Percentiles rank a stretch among this genome's conserved stretches.
Conservation (phyloP, 2,329 filamentous ascomycete genomes). For the Aspergillus arachidicola region DNA sequence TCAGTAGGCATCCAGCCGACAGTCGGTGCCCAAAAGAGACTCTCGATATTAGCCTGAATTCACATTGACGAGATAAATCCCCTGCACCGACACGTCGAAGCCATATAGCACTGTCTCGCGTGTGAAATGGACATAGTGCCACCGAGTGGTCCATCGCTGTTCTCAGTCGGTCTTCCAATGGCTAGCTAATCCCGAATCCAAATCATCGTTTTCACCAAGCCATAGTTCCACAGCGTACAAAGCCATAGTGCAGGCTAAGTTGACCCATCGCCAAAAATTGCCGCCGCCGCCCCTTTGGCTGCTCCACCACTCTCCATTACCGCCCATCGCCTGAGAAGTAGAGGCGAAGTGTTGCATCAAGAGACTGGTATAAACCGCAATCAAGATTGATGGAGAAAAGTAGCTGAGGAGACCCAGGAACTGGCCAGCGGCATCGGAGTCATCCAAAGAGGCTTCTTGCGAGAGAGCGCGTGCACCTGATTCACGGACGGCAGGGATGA, state of each 20-base stretch:
- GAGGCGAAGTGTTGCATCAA: slow-evolving; percentile 93
- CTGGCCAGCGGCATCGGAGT: slow-evolving; percentile 78
- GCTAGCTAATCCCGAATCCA: slow-evolving; percentile 69
- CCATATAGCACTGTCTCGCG: not conserved
- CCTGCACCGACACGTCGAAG: not conserved
- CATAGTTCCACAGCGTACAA: slow-evolving; percentile 90
- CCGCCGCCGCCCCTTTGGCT: slow-evolving; percentile 81
- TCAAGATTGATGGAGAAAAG: slow-evolving; percentile 92
- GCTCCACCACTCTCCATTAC: slow-evolving; percentile 76
- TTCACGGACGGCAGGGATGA: slow-evolving; percentile 90
- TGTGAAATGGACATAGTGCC: not conserved
- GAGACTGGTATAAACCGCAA: slow-evolving; percentile 94
- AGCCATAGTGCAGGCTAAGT: slow-evolving; percentile 83
- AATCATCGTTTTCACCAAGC: slow-evolving; percentile 71
- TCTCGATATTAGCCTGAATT: not conserved
- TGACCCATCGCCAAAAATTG: slow-evolving; percentile 91
- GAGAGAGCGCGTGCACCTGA: slow-evolving; percentile 80
- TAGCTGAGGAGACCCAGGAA: slow-evolving; percentile 83
- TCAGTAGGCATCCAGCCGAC: slow-evolving; percentile 3
- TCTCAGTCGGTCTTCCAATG: slow-evolving; percentile 93
- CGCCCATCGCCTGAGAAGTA: slow-evolving; percentile 60
- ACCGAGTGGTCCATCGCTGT: not conserved
- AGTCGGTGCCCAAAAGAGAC: not conserved
- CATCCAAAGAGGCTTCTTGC: slow-evolving; percentile 82
- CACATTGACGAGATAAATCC: not conserved